Base-by-base conservation (phyloP, 2,329 filamentous ascomycete genomes). In the Neonectria magnoliae region DNA sequence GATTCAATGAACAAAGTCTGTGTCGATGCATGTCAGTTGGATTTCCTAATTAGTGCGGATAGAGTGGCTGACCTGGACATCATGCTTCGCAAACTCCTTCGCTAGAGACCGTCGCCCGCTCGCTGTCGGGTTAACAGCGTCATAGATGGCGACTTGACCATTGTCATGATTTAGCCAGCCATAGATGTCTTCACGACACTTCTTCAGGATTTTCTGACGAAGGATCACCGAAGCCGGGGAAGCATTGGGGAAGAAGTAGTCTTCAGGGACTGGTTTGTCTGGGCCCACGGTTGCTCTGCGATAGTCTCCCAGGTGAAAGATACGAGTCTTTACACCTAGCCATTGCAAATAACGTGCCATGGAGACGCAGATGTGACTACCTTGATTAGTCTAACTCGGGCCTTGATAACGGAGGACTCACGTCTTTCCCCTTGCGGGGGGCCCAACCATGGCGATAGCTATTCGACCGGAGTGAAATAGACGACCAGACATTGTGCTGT, bases 391-490 rank as follows among this genome's bases (percentile, higher is more conserved):
- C 66, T 33, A 27, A 52, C 52, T 27, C 18, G 29, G 25, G 9
- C 10, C 18, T 29, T 16, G 25, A 14, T 11, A 18, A 51, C 47
- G n/a, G 45, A 52, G 16, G 45, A 83, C 90, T 78, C 81, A 93
- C 87, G 96, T 99, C 82, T 99, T 99, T 66, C 96, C 96, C 75
- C 96, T 90, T 42, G 96, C 96, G 45, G 96, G 96, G 31, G 98
- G 88, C 25, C 96, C 96, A 71, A 98, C 96, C 78, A 97, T 98
- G 69, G 96, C 95, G 73, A 99, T 98, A 52, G 95, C 95, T 77
- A 99, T 99, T 62, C 95, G 90, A 52, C 96, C 96, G 22, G 96
- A 98, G 80, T 99, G 96, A 78, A 99, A 99, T 31, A 99, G 89
- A 45, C 96, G 90, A 53, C 96, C 96, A 52, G 95, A 98, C 87